Conservation (phyloP, 768 basidiomycete genomes). For the Podaxis mareebaensis region DNA sequence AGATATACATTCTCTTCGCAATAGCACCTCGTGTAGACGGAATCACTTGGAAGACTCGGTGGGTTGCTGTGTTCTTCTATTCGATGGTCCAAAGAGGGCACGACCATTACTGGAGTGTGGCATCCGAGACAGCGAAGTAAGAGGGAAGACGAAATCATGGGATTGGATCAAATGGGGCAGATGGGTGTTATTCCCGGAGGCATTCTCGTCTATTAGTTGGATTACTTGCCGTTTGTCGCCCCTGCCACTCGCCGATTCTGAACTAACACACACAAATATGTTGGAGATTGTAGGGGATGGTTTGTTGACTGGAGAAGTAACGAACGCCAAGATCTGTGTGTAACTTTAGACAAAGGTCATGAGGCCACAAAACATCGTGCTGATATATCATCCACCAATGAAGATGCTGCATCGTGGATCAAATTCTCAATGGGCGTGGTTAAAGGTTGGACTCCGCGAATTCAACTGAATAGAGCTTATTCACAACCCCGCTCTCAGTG, state of each 20-base stretch:
- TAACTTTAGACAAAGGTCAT: no score
- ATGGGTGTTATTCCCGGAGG: not conserved
- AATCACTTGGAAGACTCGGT: constrained; percentile 33
- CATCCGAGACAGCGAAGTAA: not conserved
- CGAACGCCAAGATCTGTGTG: no score
- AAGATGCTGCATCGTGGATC: no score
- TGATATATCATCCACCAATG: no score
- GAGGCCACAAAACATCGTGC: no score
- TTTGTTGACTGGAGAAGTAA: no score
- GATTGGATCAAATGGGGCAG: not conserved
- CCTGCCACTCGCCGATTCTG: no score
- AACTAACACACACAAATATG: no score
- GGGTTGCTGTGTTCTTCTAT: not conserved
- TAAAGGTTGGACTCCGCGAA: not conserved
- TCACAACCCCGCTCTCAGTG: no score
- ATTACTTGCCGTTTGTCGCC: no score
- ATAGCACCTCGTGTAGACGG: constrained; percentile 58
- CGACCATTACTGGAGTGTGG: constrained; percentile 3
- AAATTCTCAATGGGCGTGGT: no score
- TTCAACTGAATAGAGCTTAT: not conserved
- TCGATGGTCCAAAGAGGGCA: not conserved
- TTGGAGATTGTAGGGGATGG: no score
- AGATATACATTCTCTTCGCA: constrained; percentile 79
- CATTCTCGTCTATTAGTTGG: not conserved
- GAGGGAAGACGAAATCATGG: not conserved